Conservation (phyloP, 768 basidiomycete genomes). For the Hygrocybe punicea region DNA sequence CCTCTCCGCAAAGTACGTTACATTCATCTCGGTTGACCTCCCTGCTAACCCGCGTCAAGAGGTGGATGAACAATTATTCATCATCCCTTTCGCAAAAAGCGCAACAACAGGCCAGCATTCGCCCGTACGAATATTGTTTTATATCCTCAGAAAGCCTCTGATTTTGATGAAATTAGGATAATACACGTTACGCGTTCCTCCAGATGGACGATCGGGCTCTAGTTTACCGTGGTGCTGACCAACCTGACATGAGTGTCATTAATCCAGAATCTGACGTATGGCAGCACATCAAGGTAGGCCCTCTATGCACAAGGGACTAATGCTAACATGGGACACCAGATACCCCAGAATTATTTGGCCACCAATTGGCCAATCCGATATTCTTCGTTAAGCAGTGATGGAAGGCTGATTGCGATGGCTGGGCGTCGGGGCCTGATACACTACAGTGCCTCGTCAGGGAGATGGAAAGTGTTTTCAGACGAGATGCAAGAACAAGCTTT, state of each 20-base stretch:
- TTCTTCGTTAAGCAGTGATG: conserved; percentile 86
- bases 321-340: conserved; percentile 32
- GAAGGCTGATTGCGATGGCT: conserved; percentile 87
- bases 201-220: conserved; percentile 93
- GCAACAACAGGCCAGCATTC: conserved; percentile 88
- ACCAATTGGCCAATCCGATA: conserved; percentile 94
- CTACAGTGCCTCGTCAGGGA: conserved; percentile 89
- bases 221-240: conserved; percentile 93
- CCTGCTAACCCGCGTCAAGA: conserved; percentile 34
- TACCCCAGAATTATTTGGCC: conserved; percentile 84
- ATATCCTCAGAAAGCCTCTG: neutral
- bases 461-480: conserved; percentile 89
- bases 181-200: conserved; percentile 91
- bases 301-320: neutral
- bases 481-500: conserved; percentile 85
- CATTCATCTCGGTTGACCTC: neutral
- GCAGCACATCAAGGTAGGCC: conserved; percentile 85
- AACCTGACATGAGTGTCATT: conserved; percentile 97
- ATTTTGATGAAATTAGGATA: conserved; percentile 56
- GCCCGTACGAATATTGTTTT: conserved; percentile 57
- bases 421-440: conserved; percentile 88
- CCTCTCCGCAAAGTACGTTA: conserved; percentile 48
- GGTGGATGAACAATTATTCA: conserved; percentile 69
- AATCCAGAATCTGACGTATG: conserved; percentile 98
- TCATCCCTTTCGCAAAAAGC: conserved; percentile 91